Base-by-base conservation (phyloP, 164 flowering plant genomes). In the Aristolochia contorta region DNA sequence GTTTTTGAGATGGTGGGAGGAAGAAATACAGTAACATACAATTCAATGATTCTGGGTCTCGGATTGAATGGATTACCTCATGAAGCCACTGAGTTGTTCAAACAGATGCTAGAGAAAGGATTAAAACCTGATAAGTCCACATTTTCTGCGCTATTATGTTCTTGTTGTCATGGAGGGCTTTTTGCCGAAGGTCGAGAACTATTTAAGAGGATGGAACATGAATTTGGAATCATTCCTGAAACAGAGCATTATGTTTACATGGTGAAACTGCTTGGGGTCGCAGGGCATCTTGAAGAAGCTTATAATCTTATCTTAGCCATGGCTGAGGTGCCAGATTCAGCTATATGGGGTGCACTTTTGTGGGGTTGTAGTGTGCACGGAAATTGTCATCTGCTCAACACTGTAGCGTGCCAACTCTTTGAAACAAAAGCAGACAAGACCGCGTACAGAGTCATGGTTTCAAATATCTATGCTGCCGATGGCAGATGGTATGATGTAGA, bases 281-380 rank as follows among this genome's bases (percentile, higher is more conserved):
- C 69, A 19, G 98, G 89, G 62, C 72, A 80, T 65, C 70, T 85
- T 62, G 82, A 82, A 59, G 83, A 78, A 72, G 98, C 98, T 60
- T 87, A 81, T 54, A 43, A 71, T 63, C 72, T 85, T 30, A 65
- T 85, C 45, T 57, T 60, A 53, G 73, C 79, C 27, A 71, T 85
- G 74, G 76, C 79, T 3, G 65, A 65, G 50, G 76, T 79, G 16
- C 77, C 79, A 1, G 84, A 84, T 71, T 70, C 79, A 23, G 85
- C 84, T 22, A 73, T 87, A 54, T 84, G 90, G 90, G 98, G 98
- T 68, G 95, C 98, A 22, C 67, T 92, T 13, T 65, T 92, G 56
- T 78, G 84, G 16, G 82, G 93, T 65, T 92, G 96, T 73, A 75
- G 81, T 14, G 30, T 65, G 56, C 79, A 77, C 64, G 78, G 82